Evolutionary conservation across 2,329 filamentous ascomycete species (phyloP), one percentile per base, ranked within the genome.

Genomic region (Scedosporium apiospermum): DNA sequence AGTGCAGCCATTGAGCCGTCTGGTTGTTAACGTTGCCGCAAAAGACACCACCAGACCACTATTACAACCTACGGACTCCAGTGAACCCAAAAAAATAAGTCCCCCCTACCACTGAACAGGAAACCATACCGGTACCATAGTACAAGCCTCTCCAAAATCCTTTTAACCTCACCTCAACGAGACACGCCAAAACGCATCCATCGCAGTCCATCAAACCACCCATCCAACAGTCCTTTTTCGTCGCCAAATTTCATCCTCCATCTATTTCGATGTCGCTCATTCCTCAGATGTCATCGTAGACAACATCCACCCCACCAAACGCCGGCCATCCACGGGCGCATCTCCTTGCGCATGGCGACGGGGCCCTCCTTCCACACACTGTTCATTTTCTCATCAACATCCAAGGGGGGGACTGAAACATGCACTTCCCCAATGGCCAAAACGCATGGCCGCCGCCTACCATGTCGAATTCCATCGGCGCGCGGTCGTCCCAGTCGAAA

Each of bases 401-500:
- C 34, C 34, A 38, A 34, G 6, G 30, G 30, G 34, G 9, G 75
- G 76, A 75, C 74, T 23, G 74, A 75, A 82, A 76, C 74, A 88
- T 88, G 86, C 86, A 86, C 74, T 78, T 86, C 77, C 78, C 81
- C 76, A 86, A 87, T 77, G 82, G 85, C 77, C 84, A 87, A 78
- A 77, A 82, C 68, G 72, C 76, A 80, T 89, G 88, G 87, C 81
- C 81, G 66, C 80, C 85, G 69, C 82, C 85, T 69, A 79, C 80
- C 65, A 72, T 78, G 65, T 76, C 78, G 70, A 76, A 80, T 65
- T 71, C 74, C 67, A 77, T 77, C 71, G 80, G 76, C 65, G 78
- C 71, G 67, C 74, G 76, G 66, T 77, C 81, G 70, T 78, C 85
- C 55, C 42, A 59, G 66, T 82, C 82, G 67, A 81, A 80, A 71